Conservation (phyloP, 2,329 filamentous ascomycete species). For the Nemania abortiva region DNA sequence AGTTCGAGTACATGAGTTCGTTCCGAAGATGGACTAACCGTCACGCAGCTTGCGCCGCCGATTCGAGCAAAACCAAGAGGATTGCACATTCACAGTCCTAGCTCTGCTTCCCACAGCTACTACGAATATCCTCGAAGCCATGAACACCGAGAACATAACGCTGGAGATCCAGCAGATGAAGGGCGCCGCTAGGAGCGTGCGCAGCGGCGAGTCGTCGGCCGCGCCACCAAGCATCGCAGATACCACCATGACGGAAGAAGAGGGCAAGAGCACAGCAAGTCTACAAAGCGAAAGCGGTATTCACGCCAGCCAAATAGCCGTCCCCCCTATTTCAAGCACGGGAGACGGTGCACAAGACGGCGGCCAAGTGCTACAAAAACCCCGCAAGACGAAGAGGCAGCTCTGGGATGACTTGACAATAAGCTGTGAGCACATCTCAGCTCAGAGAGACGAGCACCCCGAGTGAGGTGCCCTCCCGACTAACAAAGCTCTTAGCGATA, state of each 20-base stretch:
- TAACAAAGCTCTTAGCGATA: slow-evolving; percentile 71
- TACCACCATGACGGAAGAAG: slow-evolving; percentile 85
- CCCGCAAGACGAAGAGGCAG: slow-evolving; percentile 85
- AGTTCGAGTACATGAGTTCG: neutral
- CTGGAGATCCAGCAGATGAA: slow-evolving; percentile 96
- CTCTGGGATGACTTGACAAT: slow-evolving; percentile 98
- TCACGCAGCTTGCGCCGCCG: slow-evolving; percentile 82
- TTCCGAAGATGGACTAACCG: slow-evolving; percentile 6
- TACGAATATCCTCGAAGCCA: slow-evolving; percentile 85
- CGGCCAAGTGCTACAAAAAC: slow-evolving; percentile 62
- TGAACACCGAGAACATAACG: slow-evolving; percentile 93
- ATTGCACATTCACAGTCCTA: slow-evolving; percentile 98
- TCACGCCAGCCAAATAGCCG: slow-evolving; percentile 81
- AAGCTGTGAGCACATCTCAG: slow-evolving; percentile 73
- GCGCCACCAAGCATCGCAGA: slow-evolving; percentile 69
- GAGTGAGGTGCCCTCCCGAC: neutral
- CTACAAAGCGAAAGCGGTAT: slow-evolving; percentile 84
- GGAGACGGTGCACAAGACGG: slow-evolving; percentile 57
- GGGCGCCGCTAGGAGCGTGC: slow-evolving; percentile 72
- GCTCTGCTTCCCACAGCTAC: slow-evolving; percentile 92
- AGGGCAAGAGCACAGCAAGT: slow-evolving; percentile 80
- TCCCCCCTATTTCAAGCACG: slow-evolving; percentile 64
- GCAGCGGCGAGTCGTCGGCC: slow-evolving; percentile 63
- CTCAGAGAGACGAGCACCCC: neutral
- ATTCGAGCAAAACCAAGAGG: slow-evolving; percentile 99